Evolutionary conservation across 768 basidiomycete species (phyloP), one percentile per base, ranked within the genome.

Genomic region (Rubroboletus pulcherrimus): DNA sequence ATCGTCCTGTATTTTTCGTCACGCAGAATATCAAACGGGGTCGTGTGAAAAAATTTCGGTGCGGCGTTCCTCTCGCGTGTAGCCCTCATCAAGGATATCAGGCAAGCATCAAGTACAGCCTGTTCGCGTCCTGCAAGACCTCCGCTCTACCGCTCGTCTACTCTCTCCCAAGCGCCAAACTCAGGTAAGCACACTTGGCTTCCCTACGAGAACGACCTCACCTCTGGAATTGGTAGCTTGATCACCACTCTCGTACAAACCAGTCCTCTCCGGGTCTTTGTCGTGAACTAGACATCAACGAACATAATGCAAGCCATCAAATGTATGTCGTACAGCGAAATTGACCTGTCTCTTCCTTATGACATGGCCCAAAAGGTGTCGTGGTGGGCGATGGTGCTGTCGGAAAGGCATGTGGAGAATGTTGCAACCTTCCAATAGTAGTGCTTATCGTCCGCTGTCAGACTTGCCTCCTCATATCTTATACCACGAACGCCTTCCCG

Each of bases 321-420:
- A 82, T 93, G 91, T 91, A 65, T 59, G 84, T 75, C 53, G n/a
- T 51, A 33, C 49, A 47, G 10, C 9, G 38, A 49, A 31, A 46
- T 52, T 53, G 40, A 48, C 53, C 54, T 49, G 52, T 65, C 48
- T 53, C 56, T 62, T 67, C 75, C 78, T 64, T 72, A 66, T 55
- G 30, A 55, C 41, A 55, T 63, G 58, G 67, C 59, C 47, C 41
- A 47, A 47, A 70, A 96, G 94, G 93, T 81, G 94, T 98, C 74
- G 94, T 98, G 68, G 94, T 98, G 50, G 94, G 94, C 69, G 95
- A 98, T 79, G 95, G 95, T 84, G 95, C 95, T 56, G 95, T 97
- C 65, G 95, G 95, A 72, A 98, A 97, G 90, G 93, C 86, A 65
- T 67, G 83, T 74, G 43, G 51, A 49, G 35, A 54, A 53, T 33